Evolutionary conservation across 1,284 basidiomycete species (phyloP).

Genomic region (Heterobasidion annosum): DNA sequence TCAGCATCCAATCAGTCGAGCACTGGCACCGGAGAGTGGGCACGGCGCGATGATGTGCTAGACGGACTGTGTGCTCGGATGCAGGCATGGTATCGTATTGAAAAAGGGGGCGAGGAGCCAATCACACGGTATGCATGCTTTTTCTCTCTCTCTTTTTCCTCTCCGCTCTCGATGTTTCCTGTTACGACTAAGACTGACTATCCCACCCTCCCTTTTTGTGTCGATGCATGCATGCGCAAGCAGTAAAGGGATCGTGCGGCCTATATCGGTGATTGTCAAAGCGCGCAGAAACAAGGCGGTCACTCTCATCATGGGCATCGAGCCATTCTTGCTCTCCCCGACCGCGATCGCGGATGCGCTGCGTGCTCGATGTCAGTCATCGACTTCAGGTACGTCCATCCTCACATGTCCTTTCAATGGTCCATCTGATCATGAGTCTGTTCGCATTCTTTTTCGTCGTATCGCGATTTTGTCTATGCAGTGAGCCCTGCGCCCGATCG

Average conservation of each 20-base stretch:
- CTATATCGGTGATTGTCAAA: too few species aligned
- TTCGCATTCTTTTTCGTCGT: not conserved
- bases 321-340: too few species aligned
- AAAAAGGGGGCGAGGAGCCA: slow-evolving; percentile 37
- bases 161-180: slow-evolving; percentile 35
- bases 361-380: slow-evolving; percentile 65
- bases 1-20: slow-evolving; percentile 23
- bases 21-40: slow-evolving; percentile 31
- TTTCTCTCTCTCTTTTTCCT: not conserved
- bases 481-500: slow-evolving; percentile 51
- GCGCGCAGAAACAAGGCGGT: too few species aligned
- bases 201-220: too few species aligned
- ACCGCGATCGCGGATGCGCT: slow-evolving; percentile 65
- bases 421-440: not conserved
- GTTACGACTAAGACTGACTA: slow-evolving; percentile 46
- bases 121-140: slow-evolving; percentile 42
- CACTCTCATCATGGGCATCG: too few species aligned
- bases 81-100: slow-evolving; percentile 66
- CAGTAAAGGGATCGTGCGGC: too few species aligned
- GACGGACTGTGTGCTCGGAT: slow-evolving; percentile 49
- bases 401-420: not conserved
- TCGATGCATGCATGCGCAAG: too few species aligned
- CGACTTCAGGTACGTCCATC: slow-evolving; percentile 52
- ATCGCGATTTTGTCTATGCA: slow-evolving; percentile 16
- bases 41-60: slow-evolving; percentile 64